Evolutionary conservation across 2,329 filamentous ascomycete genomes (phyloP), one percentile per base, ranked within the genome.

Genomic region (Apiospora saccharicola): DNA sequence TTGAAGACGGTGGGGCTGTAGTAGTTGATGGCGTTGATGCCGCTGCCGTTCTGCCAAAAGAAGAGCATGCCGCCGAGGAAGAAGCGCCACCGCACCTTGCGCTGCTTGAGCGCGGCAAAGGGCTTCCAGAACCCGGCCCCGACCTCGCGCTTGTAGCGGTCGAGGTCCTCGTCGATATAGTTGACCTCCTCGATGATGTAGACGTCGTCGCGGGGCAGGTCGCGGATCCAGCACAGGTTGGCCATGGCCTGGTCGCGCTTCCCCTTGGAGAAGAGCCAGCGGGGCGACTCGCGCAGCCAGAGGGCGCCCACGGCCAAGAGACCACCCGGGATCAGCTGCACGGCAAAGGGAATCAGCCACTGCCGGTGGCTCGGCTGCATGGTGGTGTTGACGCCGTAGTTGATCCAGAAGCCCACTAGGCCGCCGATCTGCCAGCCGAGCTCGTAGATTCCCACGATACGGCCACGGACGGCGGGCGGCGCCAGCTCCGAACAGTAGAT

Each of bases 61-160:
- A 95, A 95, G 26, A 96, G 86, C 77, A 93, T 88, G 71, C 89
- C 88, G 67, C 93, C 93, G 14, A 95, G 86, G 80, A 94, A 89
- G 82, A 96, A 91, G 57, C 93, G 89, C 85, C 90, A 94, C 75
- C 89, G 89, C 37, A 93, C 87, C 78, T 87, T 88, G 72, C 83
- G 85, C 75, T 89, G 83, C 76, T 85, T 86, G 72, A 87, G 85
- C 30, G 89, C 85, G 10, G 85, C 84, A 83, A 94, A 93, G 0
- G 92, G 92, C 81, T 91, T 91, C 90, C 90, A 94, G 86, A 95
- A 94, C 3, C 93, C 93, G 22, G 89, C 82, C 12, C 93, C 93
- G 67, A 94, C 89, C 43, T 88, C 87, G 3, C 84, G 79, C 67
- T 88, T 85, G 81, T 92, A 92, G 24, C 89, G 83, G 74, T 94